phyloP scores from a whole-genome alignment of 2,329 filamentous ascomycete genomes.

The Diplodia intermedia region DNA sequence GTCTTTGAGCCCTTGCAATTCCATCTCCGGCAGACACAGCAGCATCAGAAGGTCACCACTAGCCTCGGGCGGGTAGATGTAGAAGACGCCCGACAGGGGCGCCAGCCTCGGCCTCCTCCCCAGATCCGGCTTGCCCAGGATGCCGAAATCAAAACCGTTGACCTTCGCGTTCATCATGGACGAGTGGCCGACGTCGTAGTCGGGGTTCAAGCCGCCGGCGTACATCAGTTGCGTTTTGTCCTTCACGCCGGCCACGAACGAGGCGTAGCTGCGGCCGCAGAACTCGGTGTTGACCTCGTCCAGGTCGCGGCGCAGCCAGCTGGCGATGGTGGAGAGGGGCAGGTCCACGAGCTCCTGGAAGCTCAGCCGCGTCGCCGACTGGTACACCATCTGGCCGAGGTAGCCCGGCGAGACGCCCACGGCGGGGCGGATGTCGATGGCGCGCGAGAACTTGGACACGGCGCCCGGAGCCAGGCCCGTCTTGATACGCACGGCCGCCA shows the following conservation, averaged over 20 bases:
- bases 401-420: constrained; percentile 41
- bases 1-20: too few species aligned
- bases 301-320: constrained; percentile 38
- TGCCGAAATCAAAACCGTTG: too few species aligned
- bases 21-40: too few species aligned
- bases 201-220: too few species aligned
- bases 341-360: constrained; percentile 37
- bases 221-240: constrained; percentile 30
- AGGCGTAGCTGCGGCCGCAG: constrained; percentile 43
- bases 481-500: constrained; percentile 39
- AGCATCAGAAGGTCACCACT: too few species aligned
- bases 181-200: too few species aligned
- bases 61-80: too few species aligned
- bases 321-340: constrained; percentile 35
- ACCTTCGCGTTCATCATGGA: too few species aligned
- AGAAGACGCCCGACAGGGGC: too few species aligned
- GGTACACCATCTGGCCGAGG: constrained; percentile 42
- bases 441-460: constrained; percentile 31
- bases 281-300: constrained; percentile 35
- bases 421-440: constrained; percentile 39
- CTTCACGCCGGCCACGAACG: constrained; percentile 39
- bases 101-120: too few species aligned
- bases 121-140: too few species aligned
- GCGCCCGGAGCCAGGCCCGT: constrained; percentile 34
- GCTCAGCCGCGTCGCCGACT: constrained; percentile 36